Conservation (phyloP, 441 rosid species). For the Capsella rubella region DNA sequence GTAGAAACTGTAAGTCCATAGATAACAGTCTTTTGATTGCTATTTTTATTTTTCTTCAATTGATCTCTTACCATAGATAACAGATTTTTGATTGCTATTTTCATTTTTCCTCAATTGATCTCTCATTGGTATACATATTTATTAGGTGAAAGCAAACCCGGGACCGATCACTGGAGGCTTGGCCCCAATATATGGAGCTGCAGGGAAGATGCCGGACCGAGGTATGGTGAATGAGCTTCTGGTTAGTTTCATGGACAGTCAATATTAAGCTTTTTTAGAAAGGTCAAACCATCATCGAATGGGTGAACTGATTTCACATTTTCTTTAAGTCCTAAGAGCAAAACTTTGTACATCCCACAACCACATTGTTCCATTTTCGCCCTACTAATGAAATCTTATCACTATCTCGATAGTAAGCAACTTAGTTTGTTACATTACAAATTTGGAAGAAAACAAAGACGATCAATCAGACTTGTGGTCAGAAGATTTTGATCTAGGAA, state of each 20-base stretch:
- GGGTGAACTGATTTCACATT: conserved; percentile 18
- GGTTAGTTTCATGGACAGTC: conserved; percentile 85
- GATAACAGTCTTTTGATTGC: neutral
- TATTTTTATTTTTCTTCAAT: no score
- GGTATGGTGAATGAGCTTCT: conserved; percentile 83
- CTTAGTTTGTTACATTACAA: conserved; percentile 23
- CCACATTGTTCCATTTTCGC: conserved; percentile 26
- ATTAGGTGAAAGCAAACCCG: conserved; percentile 82
- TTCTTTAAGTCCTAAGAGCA: neutral
- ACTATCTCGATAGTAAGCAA: conserved; percentile 21
- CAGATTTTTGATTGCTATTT: neutral
- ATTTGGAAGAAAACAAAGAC: neutral
- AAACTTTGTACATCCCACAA: conserved; percentile 24
- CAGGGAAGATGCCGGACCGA: conserved; percentile 87
- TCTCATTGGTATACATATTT: neutral
- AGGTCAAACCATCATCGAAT: neutral
- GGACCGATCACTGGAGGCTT: conserved; percentile 87
- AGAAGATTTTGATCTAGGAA: conserved; percentile 45
- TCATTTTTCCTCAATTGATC: conserved; percentile 5
- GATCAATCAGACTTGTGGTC: conserved; percentile 65
- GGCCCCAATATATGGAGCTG: conserved; percentile 98
- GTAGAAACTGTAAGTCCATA: conserved; percentile 69
- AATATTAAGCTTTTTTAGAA: conserved; percentile 50
- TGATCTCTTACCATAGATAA: neutral
- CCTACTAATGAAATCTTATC: neutral